Percentiles rank a stretch among this genome's conserved stretches.
Conservation (phyloP, 305 asterid genomes). For the Fraxinus baroniana region DNA sequence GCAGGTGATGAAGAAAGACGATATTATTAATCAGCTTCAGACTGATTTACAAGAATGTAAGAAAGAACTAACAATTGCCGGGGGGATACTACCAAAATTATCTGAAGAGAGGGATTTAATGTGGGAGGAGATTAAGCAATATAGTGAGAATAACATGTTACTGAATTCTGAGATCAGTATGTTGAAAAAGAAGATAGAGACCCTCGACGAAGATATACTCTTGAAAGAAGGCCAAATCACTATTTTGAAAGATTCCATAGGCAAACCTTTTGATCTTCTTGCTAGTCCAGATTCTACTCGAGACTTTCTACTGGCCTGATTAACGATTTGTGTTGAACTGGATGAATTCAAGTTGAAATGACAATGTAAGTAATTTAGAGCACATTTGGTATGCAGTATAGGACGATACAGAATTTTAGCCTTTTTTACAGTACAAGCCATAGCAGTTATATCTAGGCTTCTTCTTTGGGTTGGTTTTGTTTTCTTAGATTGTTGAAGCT, state of each 20-base stretch:
- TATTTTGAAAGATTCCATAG: conserved; percentile 72
- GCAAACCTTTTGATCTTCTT: conserved; percentile 77
- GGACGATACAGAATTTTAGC: background rate
- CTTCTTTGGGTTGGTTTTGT: conserved; percentile 1
- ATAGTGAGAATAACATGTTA: conserved; percentile 74
- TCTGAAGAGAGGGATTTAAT: conserved; percentile 80
- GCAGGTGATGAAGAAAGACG: conserved; percentile 82
- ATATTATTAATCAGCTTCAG: conserved; percentile 62
- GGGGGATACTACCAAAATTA: conserved; percentile 81
- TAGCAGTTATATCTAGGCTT: background rate
- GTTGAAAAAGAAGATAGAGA: conserved; percentile 78
- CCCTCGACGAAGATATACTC: conserved; percentile 83
- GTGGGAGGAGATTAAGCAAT: conserved; percentile 88
- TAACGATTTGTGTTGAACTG: conserved; percentile 21
- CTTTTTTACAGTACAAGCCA: background rate
- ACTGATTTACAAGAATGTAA: conserved; percentile 73
- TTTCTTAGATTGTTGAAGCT: conserved; percentile 33
- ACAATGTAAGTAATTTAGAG: background rate
- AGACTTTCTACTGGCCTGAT: conserved; percentile 52
- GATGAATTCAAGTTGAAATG: background rate
- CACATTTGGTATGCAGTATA: background rate
- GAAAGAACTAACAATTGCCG: conserved; percentile 60
- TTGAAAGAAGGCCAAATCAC: conserved; percentile 94
- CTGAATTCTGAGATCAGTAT: conserved; percentile 56
- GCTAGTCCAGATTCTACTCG: conserved; percentile 57